A percentile compares a stretch with the other conserved stretches of the same genome.
Conservation (phyloP, 2,329 filamentous ascomycete genomes). For the Simplicillium sp. region DNA sequence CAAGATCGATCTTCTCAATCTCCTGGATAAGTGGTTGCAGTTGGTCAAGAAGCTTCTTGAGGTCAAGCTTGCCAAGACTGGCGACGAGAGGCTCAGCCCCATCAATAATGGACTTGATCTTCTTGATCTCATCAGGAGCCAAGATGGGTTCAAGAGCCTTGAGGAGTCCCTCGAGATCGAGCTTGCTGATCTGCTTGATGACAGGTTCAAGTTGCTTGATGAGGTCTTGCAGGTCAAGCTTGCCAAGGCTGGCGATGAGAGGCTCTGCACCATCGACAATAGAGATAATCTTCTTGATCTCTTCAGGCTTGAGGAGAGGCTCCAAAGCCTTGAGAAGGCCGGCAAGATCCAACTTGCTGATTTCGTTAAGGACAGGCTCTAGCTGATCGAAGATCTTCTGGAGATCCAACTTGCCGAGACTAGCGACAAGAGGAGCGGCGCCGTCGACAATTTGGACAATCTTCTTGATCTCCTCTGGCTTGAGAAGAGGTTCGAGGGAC, state of each 20-base stretch:
- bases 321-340: constrained; percentile 9
- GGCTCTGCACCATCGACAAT: constrained; percentile 19
- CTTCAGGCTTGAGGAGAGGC: constrained; percentile 11
- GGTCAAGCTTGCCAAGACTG: constrained; percentile 17
- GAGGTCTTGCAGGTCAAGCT: constrained; percentile 17
- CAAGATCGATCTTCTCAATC: constrained; percentile 6
- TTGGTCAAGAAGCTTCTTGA: constrained; percentile 13
- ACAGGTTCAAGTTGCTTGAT: constrained; percentile 10
- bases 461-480: constrained; percentile 15
- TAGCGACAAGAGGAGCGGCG: no score
- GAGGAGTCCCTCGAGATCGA: constrained; percentile 8
- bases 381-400: no score
- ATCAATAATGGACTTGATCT: constrained; percentile 8
- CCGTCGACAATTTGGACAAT: constrained; percentile 8
- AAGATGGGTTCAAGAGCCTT: constrained; percentile 12
- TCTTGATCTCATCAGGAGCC: no score
- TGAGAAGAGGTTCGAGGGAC: constrained; percentile 14
- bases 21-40: constrained; percentile 9
- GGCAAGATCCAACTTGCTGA: no score
- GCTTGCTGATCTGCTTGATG: constrained; percentile 5
- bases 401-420: no score
- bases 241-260: constrained; percentile 16
- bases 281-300: background rate
- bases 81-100: constrained; percentile 20
- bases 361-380: no score